Percentiles rank a stretch among this genome's conserved stretches.
These are phyloP conservation scores for Trichoderma parareesei DNA, from an alignment of 495 filamentous ascomycete genomes.

Conservation along the genomic window DNA sequence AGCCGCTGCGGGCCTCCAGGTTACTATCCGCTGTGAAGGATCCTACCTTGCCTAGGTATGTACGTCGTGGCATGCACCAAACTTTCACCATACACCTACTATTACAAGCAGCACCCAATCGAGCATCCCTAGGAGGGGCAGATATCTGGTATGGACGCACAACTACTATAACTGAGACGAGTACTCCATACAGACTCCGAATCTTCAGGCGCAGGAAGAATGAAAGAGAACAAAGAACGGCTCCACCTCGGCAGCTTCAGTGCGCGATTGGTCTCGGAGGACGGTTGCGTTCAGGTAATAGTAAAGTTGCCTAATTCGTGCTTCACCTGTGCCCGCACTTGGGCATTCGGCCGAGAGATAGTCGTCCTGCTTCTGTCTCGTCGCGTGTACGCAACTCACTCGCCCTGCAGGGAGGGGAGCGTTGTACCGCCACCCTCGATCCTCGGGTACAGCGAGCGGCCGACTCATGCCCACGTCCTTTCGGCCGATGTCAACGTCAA, in stretches of 20 bases:
- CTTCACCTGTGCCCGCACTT: background rate
- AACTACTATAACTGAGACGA: no score
- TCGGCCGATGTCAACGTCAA: background rate
- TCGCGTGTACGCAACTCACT: background rate
- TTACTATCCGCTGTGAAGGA: no score
- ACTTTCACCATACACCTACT: no score
- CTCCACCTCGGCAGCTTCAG: background rate
- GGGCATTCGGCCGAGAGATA: background rate
- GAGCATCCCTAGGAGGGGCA: no score
- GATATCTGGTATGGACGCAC: no score
- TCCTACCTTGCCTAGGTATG: no score
- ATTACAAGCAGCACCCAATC: no score
- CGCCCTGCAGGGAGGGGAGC: background rate
- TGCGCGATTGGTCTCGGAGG: background rate
- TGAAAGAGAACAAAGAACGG: background rate
- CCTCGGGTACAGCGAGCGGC: background rate
- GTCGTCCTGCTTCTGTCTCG: no score
- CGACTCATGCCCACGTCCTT: background rate
- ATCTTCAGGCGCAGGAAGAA: background rate
- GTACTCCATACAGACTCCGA: no score
- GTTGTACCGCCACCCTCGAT: background rate
- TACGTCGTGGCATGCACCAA: no score
- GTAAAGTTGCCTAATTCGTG: background rate
- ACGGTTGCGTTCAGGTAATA: no score
- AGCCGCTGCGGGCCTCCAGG: no score